Conservation (phyloP, 192 early-diverging fungal species). For the Radiomyces spectabilis region DNA sequence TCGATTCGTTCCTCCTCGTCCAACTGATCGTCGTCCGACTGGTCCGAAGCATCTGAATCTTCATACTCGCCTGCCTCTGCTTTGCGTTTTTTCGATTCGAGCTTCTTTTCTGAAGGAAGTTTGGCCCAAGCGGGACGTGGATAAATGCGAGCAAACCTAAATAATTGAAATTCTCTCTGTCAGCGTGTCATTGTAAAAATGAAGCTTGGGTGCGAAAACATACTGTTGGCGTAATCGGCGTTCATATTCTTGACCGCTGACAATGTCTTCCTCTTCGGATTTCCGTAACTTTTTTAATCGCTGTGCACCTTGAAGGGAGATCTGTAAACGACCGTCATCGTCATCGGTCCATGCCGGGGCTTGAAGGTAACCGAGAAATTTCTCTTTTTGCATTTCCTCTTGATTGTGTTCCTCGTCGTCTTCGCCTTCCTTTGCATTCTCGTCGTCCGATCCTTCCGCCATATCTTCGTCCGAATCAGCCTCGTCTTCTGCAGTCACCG, state of each 20-base stretch:
- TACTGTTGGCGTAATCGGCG: conserved; percentile 76
- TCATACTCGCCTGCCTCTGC: conserved; percentile 14
- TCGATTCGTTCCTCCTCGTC: conserved; percentile 37
- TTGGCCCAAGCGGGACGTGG: conserved; percentile 82
- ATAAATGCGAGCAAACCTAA: conserved; percentile 72
- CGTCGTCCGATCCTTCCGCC: conserved; percentile 4
- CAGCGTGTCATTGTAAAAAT: too few species aligned
- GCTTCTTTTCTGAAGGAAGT: conserved; percentile 42
- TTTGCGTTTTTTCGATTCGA: conserved; percentile 20
- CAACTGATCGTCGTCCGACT: conserved; percentile 32
- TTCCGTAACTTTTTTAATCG: conserved; percentile 74
- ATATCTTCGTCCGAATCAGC: conserved; percentile 19
- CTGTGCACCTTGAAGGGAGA: conserved; percentile 60
- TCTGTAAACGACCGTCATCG: conserved; percentile 59
- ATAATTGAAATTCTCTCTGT: too few species aligned
- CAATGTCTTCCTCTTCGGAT: conserved; percentile 62
- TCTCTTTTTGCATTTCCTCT: conserved; percentile 9
- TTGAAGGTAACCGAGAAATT: neutral
- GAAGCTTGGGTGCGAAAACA: too few species aligned
- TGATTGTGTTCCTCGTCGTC: conserved; percentile 21
- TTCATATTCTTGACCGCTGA: conserved; percentile 80
- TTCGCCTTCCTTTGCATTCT: conserved; percentile 13
- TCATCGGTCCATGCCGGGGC: conserved; percentile 75
- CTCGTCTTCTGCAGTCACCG: conserved; percentile 31
- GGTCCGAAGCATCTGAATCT: conserved; percentile 35